Evolutionary conservation across 2,329 filamentous ascomycete species (phyloP).

Genomic region (Aureobasidium sp.): DNA sequence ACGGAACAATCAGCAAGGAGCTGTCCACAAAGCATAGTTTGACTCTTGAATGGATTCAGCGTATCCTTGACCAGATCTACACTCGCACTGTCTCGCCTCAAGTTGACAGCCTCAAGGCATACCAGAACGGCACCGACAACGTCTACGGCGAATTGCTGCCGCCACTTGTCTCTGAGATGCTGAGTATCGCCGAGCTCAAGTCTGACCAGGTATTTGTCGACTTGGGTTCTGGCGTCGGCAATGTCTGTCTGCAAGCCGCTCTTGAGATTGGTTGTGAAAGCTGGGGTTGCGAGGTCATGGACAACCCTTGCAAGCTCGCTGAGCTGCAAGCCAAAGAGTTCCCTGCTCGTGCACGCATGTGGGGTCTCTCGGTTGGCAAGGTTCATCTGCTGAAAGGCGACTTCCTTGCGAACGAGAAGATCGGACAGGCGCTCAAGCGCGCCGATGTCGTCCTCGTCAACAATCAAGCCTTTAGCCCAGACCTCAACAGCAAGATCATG

Average conservation of each 20-base stretch:
- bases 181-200: slow-evolving; percentile 69
- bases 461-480: slow-evolving; percentile 90
- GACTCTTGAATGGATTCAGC: slow-evolving; percentile 61
- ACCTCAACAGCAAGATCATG: slow-evolving; percentile 76
- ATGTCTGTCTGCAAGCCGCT: slow-evolving; percentile 89
- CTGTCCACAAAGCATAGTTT: slow-evolving; percentile 62
- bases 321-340: slow-evolving; percentile 78
- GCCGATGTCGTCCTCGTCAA: slow-evolving; percentile 97
- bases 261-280: slow-evolving; percentile 89
- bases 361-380: slow-evolving; percentile 74
- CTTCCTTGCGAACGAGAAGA: slow-evolving; percentile 66
- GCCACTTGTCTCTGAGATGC: slow-evolving; percentile 74
- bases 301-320: slow-evolving; percentile 77
- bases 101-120: slow-evolving; percentile 75
- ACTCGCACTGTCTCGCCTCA: slow-evolving; percentile 85
- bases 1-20: slow-evolving; percentile 65
- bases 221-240: slow-evolving; percentile 90
- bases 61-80: slow-evolving; percentile 75
- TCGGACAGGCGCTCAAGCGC: slow-evolving; percentile 66
- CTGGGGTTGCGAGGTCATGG: slow-evolving; percentile 96
- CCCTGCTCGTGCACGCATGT: slow-evolving; percentile 72
- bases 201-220: slow-evolving; percentile 88
- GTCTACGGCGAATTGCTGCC: slow-evolving; percentile 91
- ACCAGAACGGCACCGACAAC: slow-evolving; percentile 85
- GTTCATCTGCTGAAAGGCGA: slow-evolving; percentile 78